Conservation (phyloP, 805 yeast genomes). For the Barnettozyma sp. region DNA sequence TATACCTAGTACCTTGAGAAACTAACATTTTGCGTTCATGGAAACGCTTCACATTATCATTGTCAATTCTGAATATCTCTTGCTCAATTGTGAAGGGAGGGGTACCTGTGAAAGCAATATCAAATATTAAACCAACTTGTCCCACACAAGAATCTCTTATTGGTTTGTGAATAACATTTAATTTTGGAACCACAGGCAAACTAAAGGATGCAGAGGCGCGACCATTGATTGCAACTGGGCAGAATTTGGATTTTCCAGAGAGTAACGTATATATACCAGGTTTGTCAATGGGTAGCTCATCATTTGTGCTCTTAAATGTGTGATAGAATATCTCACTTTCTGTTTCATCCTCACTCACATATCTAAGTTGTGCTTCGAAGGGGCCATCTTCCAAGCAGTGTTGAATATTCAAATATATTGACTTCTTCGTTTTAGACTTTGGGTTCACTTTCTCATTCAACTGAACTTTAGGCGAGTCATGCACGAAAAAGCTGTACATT, state of each 20-base stretch:
- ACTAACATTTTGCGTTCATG: conserved; percentile 31
- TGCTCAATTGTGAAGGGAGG: conserved; percentile 74
- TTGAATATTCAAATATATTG: conserved; percentile 29
- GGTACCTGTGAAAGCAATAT: conserved; percentile 60
- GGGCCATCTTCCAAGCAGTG: conserved; percentile 27
- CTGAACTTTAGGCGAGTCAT: conserved; percentile 47
- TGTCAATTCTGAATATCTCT: conserved; percentile 47
- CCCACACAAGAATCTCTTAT: conserved; percentile 88
- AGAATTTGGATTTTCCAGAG: conserved; percentile 49
- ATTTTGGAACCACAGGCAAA: conserved; percentile 46
- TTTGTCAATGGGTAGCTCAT: conserved; percentile 34
- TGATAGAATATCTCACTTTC: conserved; percentile 17
- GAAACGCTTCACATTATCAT: conserved; percentile 26
- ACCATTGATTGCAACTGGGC: conserved; percentile 62
- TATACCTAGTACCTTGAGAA: conserved; percentile 40
- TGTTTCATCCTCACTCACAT: conserved; percentile 24
- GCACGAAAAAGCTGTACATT: conserved; percentile 42
- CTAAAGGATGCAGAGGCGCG: conserved; percentile 49
- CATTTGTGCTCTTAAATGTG: conserved; percentile 24
- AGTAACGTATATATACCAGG: conserved; percentile 65
- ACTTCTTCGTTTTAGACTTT: conserved; percentile 32
- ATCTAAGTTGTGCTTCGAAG: conserved; percentile 29
- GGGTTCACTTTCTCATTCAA: conserved; percentile 35
- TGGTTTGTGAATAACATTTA: conserved; percentile 38
- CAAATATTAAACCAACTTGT: conserved; percentile 76